Percentiles rank a stretch among this genome's conserved stretches.
Conservation (phyloP, 805 yeast species). For the Pichia eremophila region DNA sequence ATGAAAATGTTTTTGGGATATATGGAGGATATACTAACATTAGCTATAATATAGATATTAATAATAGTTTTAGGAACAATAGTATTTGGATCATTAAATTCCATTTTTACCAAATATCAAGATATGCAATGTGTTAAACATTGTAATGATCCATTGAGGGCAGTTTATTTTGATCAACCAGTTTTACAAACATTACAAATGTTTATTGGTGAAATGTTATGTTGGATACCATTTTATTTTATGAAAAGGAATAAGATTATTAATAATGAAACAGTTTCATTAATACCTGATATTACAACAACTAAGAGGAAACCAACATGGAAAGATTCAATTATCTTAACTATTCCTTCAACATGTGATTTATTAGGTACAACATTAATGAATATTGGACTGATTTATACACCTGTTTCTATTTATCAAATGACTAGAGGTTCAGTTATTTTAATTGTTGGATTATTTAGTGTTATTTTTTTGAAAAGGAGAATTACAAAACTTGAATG, state of each 20-base stretch:
- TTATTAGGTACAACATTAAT: conserved; percentile 63
- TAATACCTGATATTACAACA: neutral
- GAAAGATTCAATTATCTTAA: conserved; percentile 27
- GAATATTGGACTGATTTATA: conserved; percentile 64
- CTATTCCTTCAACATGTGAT: conserved; percentile 66
- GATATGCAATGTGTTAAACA: conserved; percentile 61
- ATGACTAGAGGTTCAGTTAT: conserved; percentile 80
- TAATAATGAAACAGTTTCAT: neutral
- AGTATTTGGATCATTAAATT: conserved; percentile 62
- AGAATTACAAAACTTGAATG: conserved; percentile 55
- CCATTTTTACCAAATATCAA: conserved; percentile 65
- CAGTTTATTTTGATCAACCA: conserved; percentile 59
- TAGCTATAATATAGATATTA: conserved; percentile 17
- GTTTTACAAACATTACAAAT: conserved; percentile 72
- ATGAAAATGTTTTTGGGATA: neutral
- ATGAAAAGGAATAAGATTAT: neutral
- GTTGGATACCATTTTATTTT: conserved; percentile 27
- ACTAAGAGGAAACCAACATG: neutral
- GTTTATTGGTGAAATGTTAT: conserved; percentile 61
- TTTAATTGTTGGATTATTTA: conserved; percentile 63
- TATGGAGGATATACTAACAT: neutral
- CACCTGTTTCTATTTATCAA: conserved; percentile 74
- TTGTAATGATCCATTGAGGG: conserved; percentile 41
- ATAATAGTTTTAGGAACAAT: conserved; percentile 42
- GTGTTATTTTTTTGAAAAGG: conserved; percentile 51